Evolutionary conservation across 2,329 filamentous ascomycete genomes (phyloP).

Genomic region (Claviceps capensis): DNA sequence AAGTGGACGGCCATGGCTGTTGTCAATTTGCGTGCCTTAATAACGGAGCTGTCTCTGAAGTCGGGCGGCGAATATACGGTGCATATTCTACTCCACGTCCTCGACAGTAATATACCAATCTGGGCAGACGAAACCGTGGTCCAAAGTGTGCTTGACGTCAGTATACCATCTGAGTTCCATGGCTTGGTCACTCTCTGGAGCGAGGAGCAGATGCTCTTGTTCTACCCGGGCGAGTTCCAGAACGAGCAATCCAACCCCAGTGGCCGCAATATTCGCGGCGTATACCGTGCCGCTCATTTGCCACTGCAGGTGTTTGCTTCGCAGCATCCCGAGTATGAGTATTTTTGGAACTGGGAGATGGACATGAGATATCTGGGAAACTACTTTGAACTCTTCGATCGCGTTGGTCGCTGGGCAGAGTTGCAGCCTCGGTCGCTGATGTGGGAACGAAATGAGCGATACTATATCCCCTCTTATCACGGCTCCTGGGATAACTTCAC

Average conservation of each 20-base stretch:
- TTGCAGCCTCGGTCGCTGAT: slow-evolving; percentile 56
- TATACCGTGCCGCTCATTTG: slow-evolving; percentile 53
- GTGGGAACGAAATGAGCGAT: slow-evolving; percentile 66
- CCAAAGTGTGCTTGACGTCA: slow-evolving; percentile 52
- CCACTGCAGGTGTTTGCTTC: slow-evolving; percentile 51
- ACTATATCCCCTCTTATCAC: slow-evolving; percentile 60
- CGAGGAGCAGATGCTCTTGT: slow-evolving; percentile 67
- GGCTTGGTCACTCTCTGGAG: slow-evolving; percentile 75
- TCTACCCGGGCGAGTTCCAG: slow-evolving; percentile 60
- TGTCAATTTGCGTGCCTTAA: slow-evolving; percentile 67
- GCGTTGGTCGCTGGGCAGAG: slow-evolving; percentile 51
- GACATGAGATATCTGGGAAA: slow-evolving; percentile 52
- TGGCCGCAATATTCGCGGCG: slow-evolving; percentile 48
- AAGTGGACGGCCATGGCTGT: slow-evolving; percentile 65
- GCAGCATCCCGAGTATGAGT: slow-evolving; percentile 49
- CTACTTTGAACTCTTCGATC: slow-evolving; percentile 60
- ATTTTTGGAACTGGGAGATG: slow-evolving; percentile 61
- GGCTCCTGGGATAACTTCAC: slow-evolving; percentile 61
- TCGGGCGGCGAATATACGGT: slow-evolving; percentile 73
- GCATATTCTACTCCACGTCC: slow-evolving; percentile 76
- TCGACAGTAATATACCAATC: slow-evolving; percentile 63
- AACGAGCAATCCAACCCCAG: slow-evolving; percentile 48
- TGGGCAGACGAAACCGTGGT: slow-evolving; percentile 69
- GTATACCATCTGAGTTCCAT: slow-evolving; percentile 61
- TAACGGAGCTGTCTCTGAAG: slow-evolving; percentile 62